These are phyloP conservation scores for Didymellaceae sp. DNA, from an alignment of 2,329 filamentous ascomycete species.

Conservation along the genomic window DNA sequence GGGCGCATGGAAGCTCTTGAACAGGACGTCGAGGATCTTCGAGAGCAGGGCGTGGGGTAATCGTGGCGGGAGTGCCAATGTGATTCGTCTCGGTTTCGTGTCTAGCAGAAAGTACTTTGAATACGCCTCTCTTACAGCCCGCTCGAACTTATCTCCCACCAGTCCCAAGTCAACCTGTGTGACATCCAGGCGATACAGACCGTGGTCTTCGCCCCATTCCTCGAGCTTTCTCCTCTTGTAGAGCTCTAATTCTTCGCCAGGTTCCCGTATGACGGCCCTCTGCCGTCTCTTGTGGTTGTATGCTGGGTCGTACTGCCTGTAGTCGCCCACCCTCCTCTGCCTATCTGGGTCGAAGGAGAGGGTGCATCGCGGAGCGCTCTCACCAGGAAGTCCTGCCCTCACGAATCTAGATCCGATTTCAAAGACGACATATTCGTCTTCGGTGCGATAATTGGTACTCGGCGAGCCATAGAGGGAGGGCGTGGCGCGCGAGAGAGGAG, in stretches of 20 bases:
- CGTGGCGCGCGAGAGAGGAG: slow-evolving; percentile 64
- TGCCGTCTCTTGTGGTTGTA: slow-evolving; percentile 59
- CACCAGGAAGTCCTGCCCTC: slow-evolving; percentile 85
- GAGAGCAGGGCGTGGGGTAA: slow-evolving; percentile 81
- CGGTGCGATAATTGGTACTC: slow-evolving; percentile 60
- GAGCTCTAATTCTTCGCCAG: slow-evolving; percentile 72
- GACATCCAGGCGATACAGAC: slow-evolving; percentile 82
- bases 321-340: slow-evolving; percentile 80
- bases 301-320: slow-evolving; percentile 70
- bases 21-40: slow-evolving; percentile 76
- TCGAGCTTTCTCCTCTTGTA: slow-evolving; percentile 64
- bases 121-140: slow-evolving; percentile 80
- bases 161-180: slow-evolving; percentile 76
- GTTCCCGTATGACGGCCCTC: slow-evolving; percentile 57
- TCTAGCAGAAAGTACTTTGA: slow-evolving; percentile 76
- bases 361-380: slow-evolving; percentile 73
- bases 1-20: slow-evolving; percentile 79
- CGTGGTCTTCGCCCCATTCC: slow-evolving; percentile 67
- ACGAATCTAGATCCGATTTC: slow-evolving; percentile 83
- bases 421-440: slow-evolving; percentile 85
- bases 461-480: slow-evolving; percentile 66
- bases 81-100: slow-evolving; percentile 75
- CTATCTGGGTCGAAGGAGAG: slow-evolving; percentile 77
- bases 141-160: slow-evolving; percentile 85
- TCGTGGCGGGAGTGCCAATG: slow-evolving; percentile 77